Base-by-base conservation (phyloP, 106 monocot species). In the Phalaenopsis equestris region DNA sequence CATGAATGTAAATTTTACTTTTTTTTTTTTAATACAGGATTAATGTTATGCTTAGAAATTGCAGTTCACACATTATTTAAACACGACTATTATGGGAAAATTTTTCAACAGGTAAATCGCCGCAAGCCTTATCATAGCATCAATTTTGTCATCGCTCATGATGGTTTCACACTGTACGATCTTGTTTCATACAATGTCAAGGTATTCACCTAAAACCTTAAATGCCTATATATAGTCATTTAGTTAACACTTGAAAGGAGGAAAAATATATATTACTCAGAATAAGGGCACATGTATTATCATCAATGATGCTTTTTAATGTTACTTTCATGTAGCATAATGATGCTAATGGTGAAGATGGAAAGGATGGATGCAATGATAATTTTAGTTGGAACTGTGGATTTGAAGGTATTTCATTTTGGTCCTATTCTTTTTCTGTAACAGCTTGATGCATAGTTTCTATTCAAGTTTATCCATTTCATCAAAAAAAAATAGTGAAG, bases 301-400 rank as follows among this genome's bases (percentile, higher is more conserved):
- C 43, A 6, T 42, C 43, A 42, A 43, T 9, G 19, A 19, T 43
- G 4, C 8, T 75, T 8, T 30, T 67, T 36, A 72, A 23, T 21
- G 42, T 21, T 78, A 8, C 42, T 58, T 30, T 76, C 19, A 73
- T 86, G 19, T 76, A 99, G 99, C 95, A 95, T 73, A 99, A 99
- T 85, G 88, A 91, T 73, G 94, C 91, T 46, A 99, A 99, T 86
- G 99, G 99, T 80, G 99, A 99, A 85, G 48, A 81, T 43, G 99
- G 94, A 56, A 87, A 83, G 77, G 99, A 95, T 91, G 99, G 94
- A 86, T 72, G 91, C 88, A 95, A 99, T 86, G 98, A 94, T 77
- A 99, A 99, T 82, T 87, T 88, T 84, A 99, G 99, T 81, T 99
- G 99, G 99, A 99, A 99, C 73, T 99, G 94, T 84, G 99, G 99